These are phyloP conservation scores for Primulina eburnea DNA, from an alignment of 257 asterid species.

Conservation along the genomic window DNA sequence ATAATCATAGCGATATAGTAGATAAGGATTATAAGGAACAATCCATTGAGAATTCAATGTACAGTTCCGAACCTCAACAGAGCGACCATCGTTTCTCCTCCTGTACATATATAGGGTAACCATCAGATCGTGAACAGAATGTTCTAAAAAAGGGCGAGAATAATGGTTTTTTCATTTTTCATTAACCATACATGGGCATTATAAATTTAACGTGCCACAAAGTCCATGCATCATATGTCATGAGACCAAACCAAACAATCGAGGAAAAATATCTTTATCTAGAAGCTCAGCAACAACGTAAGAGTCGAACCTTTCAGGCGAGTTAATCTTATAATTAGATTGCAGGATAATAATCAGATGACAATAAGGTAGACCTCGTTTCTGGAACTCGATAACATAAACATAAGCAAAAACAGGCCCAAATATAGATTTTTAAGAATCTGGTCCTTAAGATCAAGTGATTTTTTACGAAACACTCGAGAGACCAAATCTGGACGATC, in stretches of 20 bases:
- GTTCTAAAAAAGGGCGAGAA: neutral
- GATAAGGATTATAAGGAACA: conserved; percentile 18
- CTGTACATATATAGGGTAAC: conserved; percentile 1
- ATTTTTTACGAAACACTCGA: no score
- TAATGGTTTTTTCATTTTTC: conserved; percentile 2
- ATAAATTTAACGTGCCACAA: neutral
- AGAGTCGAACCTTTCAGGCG: neutral
- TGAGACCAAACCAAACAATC: neutral
- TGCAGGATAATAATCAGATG: neutral
- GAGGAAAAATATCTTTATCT: fast-evolving
- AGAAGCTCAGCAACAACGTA: neutral
- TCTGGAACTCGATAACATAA: neutral
- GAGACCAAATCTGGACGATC: no score
- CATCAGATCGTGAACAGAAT: neutral
- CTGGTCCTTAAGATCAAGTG: no score
- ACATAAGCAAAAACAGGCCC: neutral
- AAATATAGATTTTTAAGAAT: no score
- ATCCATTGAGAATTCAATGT: conserved; percentile 8
- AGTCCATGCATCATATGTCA: conserved; percentile 25
- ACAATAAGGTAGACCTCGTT: neutral
- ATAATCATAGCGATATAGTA: neutral
- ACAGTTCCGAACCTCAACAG: neutral
- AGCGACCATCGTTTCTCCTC: neutral
- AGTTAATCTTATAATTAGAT: neutral
- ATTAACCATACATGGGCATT: neutral